Evolutionary conservation across 495 filamentous ascomycete species (phyloP), one percentile per base, ranked within the genome.

Genomic region (Aspergillus sclerotiicarbonarius): DNA sequence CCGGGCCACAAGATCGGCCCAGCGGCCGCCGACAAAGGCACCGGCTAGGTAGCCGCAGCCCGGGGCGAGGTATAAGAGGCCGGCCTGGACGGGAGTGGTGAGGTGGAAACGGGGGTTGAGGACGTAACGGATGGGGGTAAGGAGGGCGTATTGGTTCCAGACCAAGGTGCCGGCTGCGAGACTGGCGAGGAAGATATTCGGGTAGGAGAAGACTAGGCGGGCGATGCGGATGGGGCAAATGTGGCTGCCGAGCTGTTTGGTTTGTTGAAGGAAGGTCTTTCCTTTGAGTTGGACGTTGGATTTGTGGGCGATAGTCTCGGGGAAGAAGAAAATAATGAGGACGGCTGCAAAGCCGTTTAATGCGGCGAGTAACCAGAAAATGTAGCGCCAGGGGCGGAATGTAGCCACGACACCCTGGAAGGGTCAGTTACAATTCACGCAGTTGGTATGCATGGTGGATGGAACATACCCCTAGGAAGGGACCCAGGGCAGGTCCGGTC

Each of bases 61-160:
- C 0, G 87, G 87, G 0, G 87, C 86, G 30, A 91, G 83, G 66
- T 89, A 90, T 71, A 91, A 90, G 13, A 90, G 75, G 0, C 85
- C 87, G 7, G 80, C 79, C 62, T 86, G 80, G 47, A 90, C 80
- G 0, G 88, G 87, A 20, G 80, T 81, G 13, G 78, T 80, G n/a
- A 91, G 78, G 59, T 84, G 58, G 74, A 90, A 91, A 21, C 87
- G 82, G 9, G 87, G 87, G 63, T 90, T 90, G 1, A 91, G 71
- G 15, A 89, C 82, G 64, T 88, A 89, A 39, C 86, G 84, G 62
- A 90, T 90, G 0, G 87, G 87, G 2, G 87, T 90, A 12, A 90
- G 76, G 5, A 90, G 76, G 30, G 78, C 81, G 62, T 90, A 91
- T 80, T 88, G 86, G 60, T 88, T 89, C 85, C 84, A 90, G 49